Percentiles rank a stretch among this genome's conserved stretches.
Evolutionary conservation across 306 rosid species (phyloP).

Genomic region (Acmispon strigosus): DNA sequence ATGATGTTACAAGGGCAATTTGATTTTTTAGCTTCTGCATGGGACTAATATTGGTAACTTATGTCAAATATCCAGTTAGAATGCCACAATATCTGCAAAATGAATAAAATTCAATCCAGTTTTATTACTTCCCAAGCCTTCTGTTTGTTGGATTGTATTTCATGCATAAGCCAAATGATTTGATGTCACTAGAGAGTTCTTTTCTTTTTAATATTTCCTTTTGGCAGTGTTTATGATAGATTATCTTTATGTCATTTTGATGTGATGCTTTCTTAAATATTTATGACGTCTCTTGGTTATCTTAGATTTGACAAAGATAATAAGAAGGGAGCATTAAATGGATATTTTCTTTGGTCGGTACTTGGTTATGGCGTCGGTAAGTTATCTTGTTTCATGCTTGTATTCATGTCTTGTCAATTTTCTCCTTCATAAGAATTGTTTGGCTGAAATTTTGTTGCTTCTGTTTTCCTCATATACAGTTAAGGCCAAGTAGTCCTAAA

Average conservation of each 20-base stretch:
- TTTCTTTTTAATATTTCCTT: background rate
- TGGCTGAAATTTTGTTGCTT: background rate
- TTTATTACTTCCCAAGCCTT: background rate
- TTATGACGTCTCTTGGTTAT: constrained; percentile 23
- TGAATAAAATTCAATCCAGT: background rate
- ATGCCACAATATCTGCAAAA: background rate
- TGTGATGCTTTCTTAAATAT: background rate
- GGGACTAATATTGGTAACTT: background rate
- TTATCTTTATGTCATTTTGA: background rate
- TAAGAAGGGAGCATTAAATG: constrained; percentile 44
- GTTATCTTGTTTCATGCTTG: constrained; percentile 27
- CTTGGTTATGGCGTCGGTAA: constrained; percentile 85
- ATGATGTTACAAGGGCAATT: too few species aligned
- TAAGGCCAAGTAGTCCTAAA: background rate
- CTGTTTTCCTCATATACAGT: background rate
- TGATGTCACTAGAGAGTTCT: background rate
- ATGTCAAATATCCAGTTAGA: background rate
- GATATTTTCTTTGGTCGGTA: constrained; percentile 80
- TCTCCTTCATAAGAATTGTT: background rate
- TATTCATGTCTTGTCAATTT: background rate
- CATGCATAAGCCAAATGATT: constrained; percentile 8
- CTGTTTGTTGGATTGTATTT: background rate
- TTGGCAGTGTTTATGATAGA: background rate
- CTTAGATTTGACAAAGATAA: constrained; percentile 82
- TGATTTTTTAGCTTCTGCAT: too few species aligned